Conservation (phyloP, 352 stramenopile species). For the Phytophthora pistaciae region DNA sequence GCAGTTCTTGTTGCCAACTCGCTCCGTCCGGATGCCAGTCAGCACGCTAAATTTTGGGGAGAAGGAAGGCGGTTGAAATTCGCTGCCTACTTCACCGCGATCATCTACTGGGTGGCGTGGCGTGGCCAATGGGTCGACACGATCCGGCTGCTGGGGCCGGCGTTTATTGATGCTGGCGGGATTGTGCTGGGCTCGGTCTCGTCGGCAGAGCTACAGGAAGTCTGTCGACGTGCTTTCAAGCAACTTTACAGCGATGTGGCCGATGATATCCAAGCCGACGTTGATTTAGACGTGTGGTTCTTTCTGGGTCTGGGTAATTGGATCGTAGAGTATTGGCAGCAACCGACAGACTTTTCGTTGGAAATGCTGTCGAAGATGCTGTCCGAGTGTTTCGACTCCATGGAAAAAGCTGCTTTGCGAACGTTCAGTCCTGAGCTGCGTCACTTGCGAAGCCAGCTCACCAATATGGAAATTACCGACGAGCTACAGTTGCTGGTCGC, state of each 20-base stretch:
- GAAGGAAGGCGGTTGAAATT: constrained; percentile 76
- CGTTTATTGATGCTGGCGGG: constrained; percentile 71
- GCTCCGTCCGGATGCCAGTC: constrained; percentile 30
- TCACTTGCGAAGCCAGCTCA: constrained; percentile 55
- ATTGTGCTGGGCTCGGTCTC: constrained; percentile 66
- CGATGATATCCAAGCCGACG: constrained; percentile 63
- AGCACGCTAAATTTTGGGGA: constrained; percentile 62
- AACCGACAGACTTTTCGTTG: constrained; percentile 79
- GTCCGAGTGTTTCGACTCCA: constrained; percentile 55
- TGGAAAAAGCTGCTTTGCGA: constrained; percentile 60
- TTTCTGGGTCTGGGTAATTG: constrained; percentile 75
- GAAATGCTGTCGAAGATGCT: constrained; percentile 76
- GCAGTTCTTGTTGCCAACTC: constrained; percentile 45
- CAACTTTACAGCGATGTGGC: constrained; percentile 55
- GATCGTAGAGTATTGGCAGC: constrained; percentile 85
- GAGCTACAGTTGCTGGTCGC: constrained; percentile 65
- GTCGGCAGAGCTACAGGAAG: constrained; percentile 50
- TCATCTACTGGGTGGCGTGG: constrained; percentile 69
- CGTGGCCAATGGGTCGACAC: constrained; percentile 58
- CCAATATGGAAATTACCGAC: constrained; percentile 46
- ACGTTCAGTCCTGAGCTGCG: constrained; percentile 67
- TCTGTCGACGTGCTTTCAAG: constrained; percentile 55
- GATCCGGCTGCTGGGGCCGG: constrained; percentile 57
- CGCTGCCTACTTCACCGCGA: constrained; percentile 60
- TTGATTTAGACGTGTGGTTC: constrained; percentile 78